phyloP scores from a whole-genome alignment of 148 eudicot genomes.

The Hydrangea macrophylla region DNA sequence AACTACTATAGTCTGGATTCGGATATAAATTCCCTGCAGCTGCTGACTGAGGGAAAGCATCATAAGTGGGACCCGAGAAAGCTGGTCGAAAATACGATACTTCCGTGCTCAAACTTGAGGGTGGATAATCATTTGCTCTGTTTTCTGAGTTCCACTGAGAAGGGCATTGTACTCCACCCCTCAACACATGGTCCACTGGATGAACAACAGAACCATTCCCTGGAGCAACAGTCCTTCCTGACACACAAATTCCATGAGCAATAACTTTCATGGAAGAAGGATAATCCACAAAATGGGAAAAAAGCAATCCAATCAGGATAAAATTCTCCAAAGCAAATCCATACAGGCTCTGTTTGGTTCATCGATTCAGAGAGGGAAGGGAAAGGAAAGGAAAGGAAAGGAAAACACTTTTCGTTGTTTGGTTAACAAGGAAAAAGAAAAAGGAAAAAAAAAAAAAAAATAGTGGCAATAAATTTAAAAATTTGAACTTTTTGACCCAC shows the following conservation, averaged over 20 bases:
- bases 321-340: not conserved
- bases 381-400: no score
- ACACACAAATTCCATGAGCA: not conserved
- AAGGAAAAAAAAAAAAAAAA: no score
- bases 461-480: no score
- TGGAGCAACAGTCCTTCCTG: constrained; percentile 27
- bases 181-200: constrained; percentile 4
- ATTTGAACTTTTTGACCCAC: no score
- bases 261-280: not conserved
- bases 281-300: not conserved
- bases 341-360: no score
- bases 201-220: constrained; percentile 22
- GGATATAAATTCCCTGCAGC: constrained; percentile 17
- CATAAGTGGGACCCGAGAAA: constrained; percentile 13
- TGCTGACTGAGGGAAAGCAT: constrained; percentile 17
- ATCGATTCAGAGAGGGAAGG: no score
- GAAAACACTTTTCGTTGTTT: no score
- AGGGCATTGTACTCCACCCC: constrained; percentile 18
- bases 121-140: constrained; percentile 11
- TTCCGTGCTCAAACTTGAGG: constrained; percentile 26
- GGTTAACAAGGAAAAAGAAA: no score
- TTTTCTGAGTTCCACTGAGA: constrained; percentile 21
- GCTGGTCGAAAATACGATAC: constrained; percentile 18
- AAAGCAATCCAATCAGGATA: constrained; percentile 1
- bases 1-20: constrained; percentile 10